Evolutionary conservation across 805 yeast species (phyloP).

Genomic region (Saturnispora gosingensis): DNA sequence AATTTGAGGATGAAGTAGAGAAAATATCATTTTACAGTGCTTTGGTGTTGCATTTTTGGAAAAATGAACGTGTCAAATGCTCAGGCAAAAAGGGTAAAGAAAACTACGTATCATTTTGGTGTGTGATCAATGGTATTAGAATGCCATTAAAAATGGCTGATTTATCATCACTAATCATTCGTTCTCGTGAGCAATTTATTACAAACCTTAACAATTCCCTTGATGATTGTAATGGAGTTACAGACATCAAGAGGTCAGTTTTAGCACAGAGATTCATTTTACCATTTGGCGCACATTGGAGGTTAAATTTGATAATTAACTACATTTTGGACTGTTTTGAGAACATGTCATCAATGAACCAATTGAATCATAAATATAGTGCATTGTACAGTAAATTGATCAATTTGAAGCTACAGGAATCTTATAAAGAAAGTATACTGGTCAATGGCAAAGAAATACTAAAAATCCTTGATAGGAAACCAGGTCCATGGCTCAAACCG

Average conservation of each 20-base stretch:
- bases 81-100: conserved; percentile 17
- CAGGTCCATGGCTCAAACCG: conserved; percentile 81
- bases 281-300: conserved; percentile 44
- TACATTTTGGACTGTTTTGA: conserved; percentile 15
- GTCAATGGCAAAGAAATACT: conserved; percentile 69
- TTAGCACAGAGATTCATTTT: conserved; percentile 50
- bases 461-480: conserved; percentile 42
- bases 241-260: conserved; percentile 39
- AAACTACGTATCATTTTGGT: conserved; percentile 36
- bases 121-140: conserved; percentile 63
- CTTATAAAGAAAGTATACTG: conserved; percentile 48
- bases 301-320: conserved; percentile 25
- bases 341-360: conserved; percentile 11
- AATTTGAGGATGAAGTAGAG: conserved; percentile 14
- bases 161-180: conserved; percentile 37
- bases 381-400: conserved; percentile 27
- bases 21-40: conserved; percentile 36
- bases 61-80: conserved; percentile 25
- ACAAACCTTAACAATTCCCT: conserved; percentile 16
- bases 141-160: conserved; percentile 50
- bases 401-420: conserved; percentile 31
- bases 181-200: conserved; percentile 22
- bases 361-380: conserved; percentile 25
- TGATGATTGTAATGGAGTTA: conserved; percentile 10
- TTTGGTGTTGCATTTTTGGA: conserved; percentile 43